Conservation (phyloP, 345 rosid species). For the Salix suchowensis region DNA sequence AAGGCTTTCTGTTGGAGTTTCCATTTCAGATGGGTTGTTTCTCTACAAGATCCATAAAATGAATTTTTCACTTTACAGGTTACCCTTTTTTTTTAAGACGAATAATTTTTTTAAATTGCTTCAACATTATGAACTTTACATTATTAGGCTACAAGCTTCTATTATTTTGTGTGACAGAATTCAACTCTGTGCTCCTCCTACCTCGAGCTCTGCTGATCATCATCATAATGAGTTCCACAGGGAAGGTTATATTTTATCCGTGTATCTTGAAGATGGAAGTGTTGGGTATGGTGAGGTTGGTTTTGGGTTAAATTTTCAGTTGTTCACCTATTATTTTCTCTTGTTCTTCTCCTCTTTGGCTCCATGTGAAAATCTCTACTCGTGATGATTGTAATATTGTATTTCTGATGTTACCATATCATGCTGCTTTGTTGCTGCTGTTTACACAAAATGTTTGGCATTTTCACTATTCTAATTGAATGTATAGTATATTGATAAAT, state of each 20-base stretch:
- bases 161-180: slow-evolving; percentile 44
- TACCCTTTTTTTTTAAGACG: slow-evolving; percentile 11
- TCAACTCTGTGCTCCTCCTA: slow-evolving; percentile 63
- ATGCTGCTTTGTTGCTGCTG: not conserved
- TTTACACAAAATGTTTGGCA: not conserved
- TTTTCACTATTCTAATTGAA: not conserved
- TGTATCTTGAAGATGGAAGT: slow-evolving; percentile 80
- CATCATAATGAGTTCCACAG: slow-evolving; percentile 38
- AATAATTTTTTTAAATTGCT: slow-evolving; percentile 1
- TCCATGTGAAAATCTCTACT: slow-evolving; percentile 14
- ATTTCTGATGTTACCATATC: not conserved
- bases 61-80: slow-evolving; percentile 74
- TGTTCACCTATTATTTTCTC: not conserved
- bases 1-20: slow-evolving; percentile 34
- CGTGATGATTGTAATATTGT: not conserved
- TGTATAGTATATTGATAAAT: not conserved
- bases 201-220: slow-evolving; percentile 37
- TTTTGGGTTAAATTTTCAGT: slow-evolving; percentile 4
- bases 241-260: slow-evolving; percentile 74
- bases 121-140: not conserved
- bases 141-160: slow-evolving; percentile 7
- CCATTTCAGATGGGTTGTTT: slow-evolving; percentile 26
- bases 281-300: slow-evolving; percentile 87
- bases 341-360: not conserved
- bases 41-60: slow-evolving; percentile 44